phyloP scores from a whole-genome alignment of 2,329 filamentous ascomycete genomes.

The Paecilomyces sp. region DNA sequence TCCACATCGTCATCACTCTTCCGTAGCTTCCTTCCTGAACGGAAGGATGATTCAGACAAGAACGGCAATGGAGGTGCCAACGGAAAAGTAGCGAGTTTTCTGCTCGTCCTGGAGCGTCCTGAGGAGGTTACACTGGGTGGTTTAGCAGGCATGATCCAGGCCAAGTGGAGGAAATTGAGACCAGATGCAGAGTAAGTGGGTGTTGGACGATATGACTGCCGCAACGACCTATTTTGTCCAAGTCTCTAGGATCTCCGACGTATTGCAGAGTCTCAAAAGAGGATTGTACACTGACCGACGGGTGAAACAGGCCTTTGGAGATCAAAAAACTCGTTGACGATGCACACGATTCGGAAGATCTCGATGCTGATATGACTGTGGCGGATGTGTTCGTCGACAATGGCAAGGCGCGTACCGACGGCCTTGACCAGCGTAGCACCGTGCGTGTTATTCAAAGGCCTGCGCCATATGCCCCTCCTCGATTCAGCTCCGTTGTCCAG shows the following conservation, averaged over 20 bases:
- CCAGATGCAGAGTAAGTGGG: constrained; percentile 25
- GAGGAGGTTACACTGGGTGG: constrained; percentile 23
- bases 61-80: neutral
- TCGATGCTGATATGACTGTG: constrained; percentile 26
- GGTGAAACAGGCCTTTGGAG: constrained; percentile 20
- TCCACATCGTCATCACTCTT: constrained; percentile 3
- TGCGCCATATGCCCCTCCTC: constrained; percentile 11
- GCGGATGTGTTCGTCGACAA: constrained; percentile 32
- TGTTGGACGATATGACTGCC: neutral
- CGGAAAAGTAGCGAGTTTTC: constrained; percentile 19
- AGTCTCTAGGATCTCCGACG: neutral
- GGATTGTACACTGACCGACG: too few relatives aligned
- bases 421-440: constrained; percentile 26
- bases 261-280: neutral
- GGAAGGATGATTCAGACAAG: constrained; percentile 8
- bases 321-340: constrained; percentile 34
- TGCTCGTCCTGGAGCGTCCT: constrained; percentile 23
- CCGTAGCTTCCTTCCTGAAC: constrained; percentile 8
- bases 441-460: constrained; percentile 29
- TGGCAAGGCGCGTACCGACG: constrained; percentile 26
- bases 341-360: constrained; percentile 21
- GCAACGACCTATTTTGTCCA: neutral
- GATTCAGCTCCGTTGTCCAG: constrained; percentile 27
- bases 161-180: constrained; percentile 25
- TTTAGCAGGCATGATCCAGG: constrained; percentile 23